A percentile compares a stretch with the other conserved stretches of the same genome.
These are phyloP conservation scores for Glycyrrhiza uralensis DNA, from an alignment of 306 rosid genomes.

Conservation along the genomic window DNA sequence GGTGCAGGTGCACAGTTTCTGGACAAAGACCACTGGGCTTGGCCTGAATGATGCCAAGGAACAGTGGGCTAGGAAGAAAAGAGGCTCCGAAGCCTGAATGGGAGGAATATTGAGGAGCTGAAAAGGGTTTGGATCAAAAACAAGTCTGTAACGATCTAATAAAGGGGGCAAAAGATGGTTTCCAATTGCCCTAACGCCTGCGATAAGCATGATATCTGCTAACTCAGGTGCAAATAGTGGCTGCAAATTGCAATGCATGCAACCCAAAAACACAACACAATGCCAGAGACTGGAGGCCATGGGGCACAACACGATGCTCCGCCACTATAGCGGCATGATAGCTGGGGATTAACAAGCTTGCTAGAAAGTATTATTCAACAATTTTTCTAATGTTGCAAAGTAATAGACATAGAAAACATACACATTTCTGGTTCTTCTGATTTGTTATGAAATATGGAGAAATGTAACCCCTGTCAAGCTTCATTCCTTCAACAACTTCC, in stretches of 20 bases:
- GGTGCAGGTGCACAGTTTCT: neutral
- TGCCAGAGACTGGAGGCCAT: too few species aligned
- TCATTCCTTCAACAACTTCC: conserved; percentile 99
- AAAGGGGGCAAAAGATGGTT: too few species aligned
- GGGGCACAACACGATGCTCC: neutral
- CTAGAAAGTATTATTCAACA: neutral
- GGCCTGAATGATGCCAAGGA: neutral
- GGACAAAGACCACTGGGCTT: neutral
- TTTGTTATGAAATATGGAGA: conserved; percentile 93
- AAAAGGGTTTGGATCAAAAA: neutral
- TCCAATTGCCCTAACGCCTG: too few species aligned
- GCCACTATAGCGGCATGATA: neutral
- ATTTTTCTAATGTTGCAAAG: neutral
- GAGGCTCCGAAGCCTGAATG: neutral
- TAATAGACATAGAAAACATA: conserved; percentile 38
- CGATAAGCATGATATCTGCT: too few species aligned
- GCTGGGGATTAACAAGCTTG: neutral
- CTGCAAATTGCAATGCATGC: too few species aligned
- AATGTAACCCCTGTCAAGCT: conserved; percentile 93
- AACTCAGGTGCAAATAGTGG: too few species aligned
- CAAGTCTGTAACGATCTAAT: too few species aligned
- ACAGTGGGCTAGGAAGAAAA: neutral
- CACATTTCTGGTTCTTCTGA: conserved; percentile 94
- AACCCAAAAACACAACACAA: neutral
- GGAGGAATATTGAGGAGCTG: neutral